These are phyloP conservation scores for Fraxinus velutina DNA, from an alignment of 305 asterid species.

Conservation along the genomic window DNA sequence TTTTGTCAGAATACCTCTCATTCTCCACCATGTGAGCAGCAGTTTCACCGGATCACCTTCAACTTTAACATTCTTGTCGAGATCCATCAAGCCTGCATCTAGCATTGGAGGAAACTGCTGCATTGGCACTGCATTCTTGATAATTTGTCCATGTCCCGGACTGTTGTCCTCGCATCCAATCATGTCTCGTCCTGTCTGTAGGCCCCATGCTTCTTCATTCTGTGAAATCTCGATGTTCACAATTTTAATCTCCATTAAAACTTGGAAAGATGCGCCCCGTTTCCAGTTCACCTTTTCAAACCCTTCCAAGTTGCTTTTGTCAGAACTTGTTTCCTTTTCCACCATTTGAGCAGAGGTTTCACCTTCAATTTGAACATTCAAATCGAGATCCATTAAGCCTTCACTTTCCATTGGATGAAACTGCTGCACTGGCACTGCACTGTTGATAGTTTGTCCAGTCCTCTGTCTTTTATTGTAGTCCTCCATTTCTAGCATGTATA, in stretches of 20 bases:
- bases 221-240: neutral
- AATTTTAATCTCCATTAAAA: neutral
- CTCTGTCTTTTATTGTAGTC: slow-evolving; percentile 46
- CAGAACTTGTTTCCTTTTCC: neutral
- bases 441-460: slow-evolving; percentile 29
- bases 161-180: neutral
- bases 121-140: slow-evolving; percentile 5
- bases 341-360: slow-evolving; percentile 7
- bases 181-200: neutral
- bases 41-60: slow-evolving; percentile 17
- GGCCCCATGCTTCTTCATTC: neutral
- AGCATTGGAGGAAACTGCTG: slow-evolving; percentile 23
- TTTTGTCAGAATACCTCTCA: slow-evolving; percentile 30
- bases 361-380: slow-evolving; percentile 25
- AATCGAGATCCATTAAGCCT: slow-evolving; percentile 27
- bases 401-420: slow-evolving; percentile 18
- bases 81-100: slow-evolving; percentile 24
- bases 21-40: slow-evolving; percentile 25
- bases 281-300: neutral
- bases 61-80: slow-evolving; percentile 22
- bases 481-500: slow-evolving; percentile 66
- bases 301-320: neutral
- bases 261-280: neutral
- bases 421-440: slow-evolving; percentile 22
- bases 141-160: slow-evolving; percentile 24